Evolutionary conservation across 805 yeast species (phyloP).

Genomic region (Middelhovenomyces tepae): DNA sequence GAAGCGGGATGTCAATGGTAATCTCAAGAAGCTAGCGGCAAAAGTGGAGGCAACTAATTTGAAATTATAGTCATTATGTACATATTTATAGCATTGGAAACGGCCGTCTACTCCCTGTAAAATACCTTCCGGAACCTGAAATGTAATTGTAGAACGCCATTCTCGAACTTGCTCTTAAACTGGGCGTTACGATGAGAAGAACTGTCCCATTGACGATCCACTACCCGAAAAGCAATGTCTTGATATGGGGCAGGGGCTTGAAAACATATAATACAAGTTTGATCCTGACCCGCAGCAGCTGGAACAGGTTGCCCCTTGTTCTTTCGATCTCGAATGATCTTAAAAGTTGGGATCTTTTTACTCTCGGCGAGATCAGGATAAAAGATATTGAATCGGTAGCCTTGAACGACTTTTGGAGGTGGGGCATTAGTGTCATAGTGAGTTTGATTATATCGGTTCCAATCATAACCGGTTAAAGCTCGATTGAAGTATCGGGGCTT

Average conservation of each 20-base stretch:
- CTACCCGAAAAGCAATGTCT: constrained; percentile 27
- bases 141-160: constrained; percentile 29
- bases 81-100: not conserved
- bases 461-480: constrained; percentile 28
- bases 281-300: constrained; percentile 10
- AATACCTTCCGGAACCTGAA: constrained; percentile 26
- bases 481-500: constrained; percentile 25
- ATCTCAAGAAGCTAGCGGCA: constrained; percentile 39
- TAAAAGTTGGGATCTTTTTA: constrained; percentile 24
- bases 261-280: constrained; percentile 26
- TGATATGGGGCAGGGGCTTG: constrained; percentile 28
- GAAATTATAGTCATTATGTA: constrained; percentile 23
- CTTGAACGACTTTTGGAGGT: constrained; percentile 31
- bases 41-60: constrained; percentile 19
- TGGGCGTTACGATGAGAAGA: constrained; percentile 20
- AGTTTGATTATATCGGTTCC: constrained; percentile 29
- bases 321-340: constrained; percentile 17
- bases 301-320: constrained; percentile 8
- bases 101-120: constrained; percentile 21
- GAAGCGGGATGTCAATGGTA: constrained; percentile 64
- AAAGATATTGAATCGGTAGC: constrained; percentile 29
- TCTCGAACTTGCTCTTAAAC: constrained; percentile 25
- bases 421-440: constrained; percentile 28
- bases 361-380: constrained; percentile 26
- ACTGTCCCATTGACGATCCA: constrained; percentile 30